Base-by-base conservation (phyloP, 371 early-diverging fungal species). In the Mortierella sp. region DNA sequence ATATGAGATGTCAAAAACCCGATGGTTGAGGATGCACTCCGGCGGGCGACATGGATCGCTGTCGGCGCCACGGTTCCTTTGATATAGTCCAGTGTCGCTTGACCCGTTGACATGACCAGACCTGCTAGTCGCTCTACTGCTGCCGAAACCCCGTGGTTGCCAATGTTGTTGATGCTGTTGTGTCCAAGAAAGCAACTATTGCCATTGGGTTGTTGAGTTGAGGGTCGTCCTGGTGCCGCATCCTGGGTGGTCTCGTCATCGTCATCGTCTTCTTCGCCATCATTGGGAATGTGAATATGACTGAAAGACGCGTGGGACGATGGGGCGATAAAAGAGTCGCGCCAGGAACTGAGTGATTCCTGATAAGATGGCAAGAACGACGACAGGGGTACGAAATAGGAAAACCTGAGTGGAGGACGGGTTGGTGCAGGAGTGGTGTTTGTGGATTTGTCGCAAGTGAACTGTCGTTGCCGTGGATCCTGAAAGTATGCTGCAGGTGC, bases 81-180 rank as follows among this genome's bases (percentile, higher is more conserved):
- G 43, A 78, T 24, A 44, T 55, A 78, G 22, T 10, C 73, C 26
- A 78, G 41, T 22, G 78, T 55, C 4, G 70, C 69, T 50, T 55
- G 41, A 9, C 78, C 66, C 14, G 78, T 63, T 4, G 73, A 61
- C 31, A 39, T n/a, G 24, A 55, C 66, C 19, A 73, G 24, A 10
- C 34, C 43, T 16, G 69, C 39, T 14, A 78, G 8, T 40, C 61
- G 34, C 3, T 68, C 53, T 64, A 43, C 37, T 24, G 40, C 26
- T 1, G 26, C 61, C 22, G 26, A 9, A 9, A 24, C 47, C 19
- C 66, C 45, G 10, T 69, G 69, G 8, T 24, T 22, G 1, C 39
- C 40, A 11, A 24, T 6, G 41, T 52, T 22, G 4, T 43, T 24
- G 69, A 41, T 13, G 55, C 22, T n/a, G 43, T 47, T 9, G 13